Base-by-base conservation (phyloP, 495 filamentous ascomycete genomes). In the Talaromyces trachyspermus region DNA sequence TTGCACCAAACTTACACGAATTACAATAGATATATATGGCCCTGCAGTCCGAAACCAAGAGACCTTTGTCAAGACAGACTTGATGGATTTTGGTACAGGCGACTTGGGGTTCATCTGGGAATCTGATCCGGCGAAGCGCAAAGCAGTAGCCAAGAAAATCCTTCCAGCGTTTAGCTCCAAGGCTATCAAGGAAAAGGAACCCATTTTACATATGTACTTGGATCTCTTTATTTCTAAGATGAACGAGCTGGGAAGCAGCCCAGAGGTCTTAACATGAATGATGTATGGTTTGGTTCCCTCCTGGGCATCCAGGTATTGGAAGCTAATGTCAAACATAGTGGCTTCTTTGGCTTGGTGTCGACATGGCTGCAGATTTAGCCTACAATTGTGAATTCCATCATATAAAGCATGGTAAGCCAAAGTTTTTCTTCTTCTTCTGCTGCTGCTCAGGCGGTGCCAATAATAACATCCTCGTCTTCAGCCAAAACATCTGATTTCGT, bases 1-100 rank as follows among this genome's bases (percentile, higher is more conserved):
- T n/a, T n/a, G n/a, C n/a, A n/a, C n/a, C n/a, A n/a, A n/a, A n/a
- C n/a, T n/a, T 36, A 9, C 7, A 36, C 32, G 8, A 36, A 36
- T 36, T 11, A 22, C 23, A 19, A 24, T 41, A 41, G 38, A 41
- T 41, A 41, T 41, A 20, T 24, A 41, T 41, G 38, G 22, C 32
- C 15, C 7, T n/a, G 38, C 38, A 24, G 38, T 19, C 19, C 38
- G 15, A 41, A 41, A 19, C 5, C 7, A 41, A 20, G 38, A 23
- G 12, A 11, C 29, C 4, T 45, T 45, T 24, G 30, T 30, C 29
- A 45, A 45, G 42, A 45, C 42, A 40, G 19, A 40, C n/a, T n/a
- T n/a, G n/a, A n/a, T n/a, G n/a, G n/a, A n/a, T 17, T 40, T 40
- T 22, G 19, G 37, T 17, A 40, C n/a, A n/a, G n/a, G n/a, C n/a